Conservation (phyloP, 192 early-diverging fungal species). For the Coemansia sp. region DNA sequence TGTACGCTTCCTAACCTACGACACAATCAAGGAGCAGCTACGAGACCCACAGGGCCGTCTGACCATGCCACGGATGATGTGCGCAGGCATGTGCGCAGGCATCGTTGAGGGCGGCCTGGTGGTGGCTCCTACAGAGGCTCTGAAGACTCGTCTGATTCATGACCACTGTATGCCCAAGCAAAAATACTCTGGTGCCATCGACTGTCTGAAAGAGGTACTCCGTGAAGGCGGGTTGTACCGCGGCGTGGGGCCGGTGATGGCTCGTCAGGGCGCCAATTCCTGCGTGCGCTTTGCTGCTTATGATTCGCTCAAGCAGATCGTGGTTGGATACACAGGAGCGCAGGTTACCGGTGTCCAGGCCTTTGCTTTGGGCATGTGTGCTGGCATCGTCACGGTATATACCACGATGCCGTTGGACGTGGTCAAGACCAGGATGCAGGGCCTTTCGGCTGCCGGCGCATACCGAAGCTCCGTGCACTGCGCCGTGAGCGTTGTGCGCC, state of each 20-base stretch:
- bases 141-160: slow-evolving; percentile 96
- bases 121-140: slow-evolving; percentile 92
- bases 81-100: slow-evolving; percentile 86
- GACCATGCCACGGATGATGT: slow-evolving; percentile 64
- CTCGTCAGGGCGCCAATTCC: slow-evolving; percentile 93
- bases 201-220: slow-evolving; percentile 60
- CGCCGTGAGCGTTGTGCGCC: slow-evolving; percentile 64
- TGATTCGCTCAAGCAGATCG: slow-evolving; percentile 70
- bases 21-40: slow-evolving; percentile 75
- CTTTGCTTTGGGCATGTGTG: slow-evolving; percentile 78
- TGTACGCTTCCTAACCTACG: slow-evolving; percentile 91
- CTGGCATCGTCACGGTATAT: slow-evolving; percentile 93
- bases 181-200: slow-evolving; percentile 75
- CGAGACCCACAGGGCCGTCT: slow-evolving; percentile 73
- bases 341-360: slow-evolving; percentile 59
- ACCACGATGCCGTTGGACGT: slow-evolving; percentile 97
- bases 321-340: slow-evolving; percentile 8
- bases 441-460: slow-evolving; percentile 65
- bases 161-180: slow-evolving; percentile 77
- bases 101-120: slow-evolving; percentile 85
- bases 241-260: slow-evolving; percentile 89
- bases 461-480: slow-evolving; percentile 80
- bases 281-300: slow-evolving; percentile 91
- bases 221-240: slow-evolving; percentile 85
- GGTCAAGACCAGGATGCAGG: slow-evolving; percentile 97